Percentiles rank a stretch among this genome's conserved stretches.
Evolutionary conservation across 2,329 filamentous ascomycete species (phyloP).

Genomic region (Paracamarosporium sp.): DNA sequence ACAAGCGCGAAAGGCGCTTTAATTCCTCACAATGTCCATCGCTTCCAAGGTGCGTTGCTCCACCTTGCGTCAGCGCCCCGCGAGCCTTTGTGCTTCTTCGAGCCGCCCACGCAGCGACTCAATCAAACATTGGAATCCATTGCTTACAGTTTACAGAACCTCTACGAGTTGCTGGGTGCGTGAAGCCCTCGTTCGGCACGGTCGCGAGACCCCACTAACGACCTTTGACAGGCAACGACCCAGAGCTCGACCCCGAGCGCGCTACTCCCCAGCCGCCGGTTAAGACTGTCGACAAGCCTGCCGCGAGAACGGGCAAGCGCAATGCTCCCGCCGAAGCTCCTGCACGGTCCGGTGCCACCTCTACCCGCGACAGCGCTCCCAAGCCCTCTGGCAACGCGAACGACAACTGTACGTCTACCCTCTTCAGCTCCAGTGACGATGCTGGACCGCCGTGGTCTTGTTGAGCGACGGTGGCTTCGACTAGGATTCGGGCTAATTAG

Average conservation of each 20-base stretch:
- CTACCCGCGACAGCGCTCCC: conserved; percentile 28
- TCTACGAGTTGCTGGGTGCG: conserved; percentile 97
- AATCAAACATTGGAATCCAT: conserved; percentile 2
- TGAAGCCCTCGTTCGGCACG: conserved; percentile 13
- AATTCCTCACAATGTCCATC: conserved; percentile 50
- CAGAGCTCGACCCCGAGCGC: conserved; percentile 75
- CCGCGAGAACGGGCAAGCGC: conserved; percentile 81
- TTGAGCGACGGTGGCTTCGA: not conserved
- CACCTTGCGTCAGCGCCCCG: conserved; percentile 14
- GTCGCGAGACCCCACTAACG: conserved; percentile 25
- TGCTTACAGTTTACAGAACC: conserved; percentile 72
- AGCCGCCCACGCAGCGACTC: conserved; percentile 7
- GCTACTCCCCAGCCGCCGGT: conserved; percentile 74
- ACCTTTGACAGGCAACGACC: conserved; percentile 68
- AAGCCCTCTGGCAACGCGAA: conserved; percentile 71
- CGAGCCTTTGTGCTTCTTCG: not conserved
- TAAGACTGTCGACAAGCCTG: conserved; percentile 87
- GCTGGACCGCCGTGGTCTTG: not conserved
- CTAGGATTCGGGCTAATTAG: conserved; percentile 26
- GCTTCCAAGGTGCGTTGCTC: conserved; percentile 50
- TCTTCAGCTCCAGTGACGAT: not conserved
- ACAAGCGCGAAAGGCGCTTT: conserved; percentile 54
- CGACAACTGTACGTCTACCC: conserved; percentile 78
- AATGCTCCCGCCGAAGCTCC: conserved; percentile 80
- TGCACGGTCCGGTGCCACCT: conserved; percentile 46